Conservation (phyloP, 2,329 filamentous ascomycete species). For the Amphichorda felina region DNA sequence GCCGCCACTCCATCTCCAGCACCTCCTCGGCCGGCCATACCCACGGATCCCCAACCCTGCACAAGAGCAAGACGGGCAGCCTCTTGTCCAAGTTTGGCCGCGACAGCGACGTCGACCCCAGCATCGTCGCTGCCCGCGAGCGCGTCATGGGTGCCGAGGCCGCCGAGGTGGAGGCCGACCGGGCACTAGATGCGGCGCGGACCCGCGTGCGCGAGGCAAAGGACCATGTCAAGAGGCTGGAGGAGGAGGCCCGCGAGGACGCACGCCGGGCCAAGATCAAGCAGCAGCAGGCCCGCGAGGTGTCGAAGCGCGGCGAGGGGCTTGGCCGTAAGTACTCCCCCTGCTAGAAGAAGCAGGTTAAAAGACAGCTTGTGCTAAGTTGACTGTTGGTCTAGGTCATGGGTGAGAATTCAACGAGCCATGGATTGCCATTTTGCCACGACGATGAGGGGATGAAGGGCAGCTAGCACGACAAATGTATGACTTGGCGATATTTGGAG, state of each 20-base stretch:
- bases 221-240: constrained; percentile 50
- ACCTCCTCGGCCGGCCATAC: neutral
- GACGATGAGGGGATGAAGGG: no score
- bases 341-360: neutral
- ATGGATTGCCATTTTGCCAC: no score
- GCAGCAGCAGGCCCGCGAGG: constrained; percentile 50
- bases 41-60: neutral
- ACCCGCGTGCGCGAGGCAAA: constrained; percentile 48
- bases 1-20: constrained; percentile 3
- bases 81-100: constrained; percentile 22
- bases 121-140: constrained; percentile 48
- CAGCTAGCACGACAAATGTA: no score
- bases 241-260: constrained; percentile 54
- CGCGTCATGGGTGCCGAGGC: constrained; percentile 49
- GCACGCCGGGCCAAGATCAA: constrained; percentile 55
- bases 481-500: no score
- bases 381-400: no score
- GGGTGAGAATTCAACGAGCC: no score
- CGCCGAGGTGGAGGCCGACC: constrained; percentile 54
- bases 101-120: constrained; percentile 45
- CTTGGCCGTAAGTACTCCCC: constrained; percentile 49
- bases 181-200: constrained; percentile 46
- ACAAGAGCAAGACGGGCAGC: neutral
- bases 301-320: constrained; percentile 58
- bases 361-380: no score